These are phyloP conservation scores for Thinopyrum obtusiflorum DNA, from an alignment of 202 grass and related monocot genomes.

Conservation along the genomic window DNA sequence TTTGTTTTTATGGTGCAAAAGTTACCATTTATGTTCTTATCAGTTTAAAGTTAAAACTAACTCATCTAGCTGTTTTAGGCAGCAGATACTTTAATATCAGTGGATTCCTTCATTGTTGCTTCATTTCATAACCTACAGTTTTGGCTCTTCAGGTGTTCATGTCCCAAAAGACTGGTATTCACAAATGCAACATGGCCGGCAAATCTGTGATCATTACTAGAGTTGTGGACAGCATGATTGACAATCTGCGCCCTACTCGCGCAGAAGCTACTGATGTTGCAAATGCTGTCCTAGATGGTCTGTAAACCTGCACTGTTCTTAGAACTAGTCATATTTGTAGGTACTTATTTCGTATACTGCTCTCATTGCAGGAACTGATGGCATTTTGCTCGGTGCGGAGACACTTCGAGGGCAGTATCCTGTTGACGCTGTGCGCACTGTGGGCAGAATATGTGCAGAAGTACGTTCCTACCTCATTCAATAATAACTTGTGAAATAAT, in stretches of 20 bases:
- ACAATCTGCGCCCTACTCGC: slow-evolving; percentile 94
- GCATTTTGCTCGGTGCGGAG: slow-evolving; percentile 90
- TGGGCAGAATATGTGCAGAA: slow-evolving; percentile 86
- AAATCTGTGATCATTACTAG: slow-evolving; percentile 89
- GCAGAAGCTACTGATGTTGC: slow-evolving; percentile 98
- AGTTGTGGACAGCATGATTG: slow-evolving; percentile 97
- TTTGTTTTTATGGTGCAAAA: slow-evolving; percentile 22
- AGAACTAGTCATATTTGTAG: neutral
- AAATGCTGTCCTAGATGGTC: slow-evolving; percentile 97
- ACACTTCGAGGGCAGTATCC: slow-evolving; percentile 93
- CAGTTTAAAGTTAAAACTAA: neutral
- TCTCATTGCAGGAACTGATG: slow-evolving; percentile 84
- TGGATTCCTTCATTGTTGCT: neutral
- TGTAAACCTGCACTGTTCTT: slow-evolving; percentile 23
- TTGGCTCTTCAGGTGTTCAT: slow-evolving; percentile 70
- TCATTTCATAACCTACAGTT: slow-evolving; percentile 24
- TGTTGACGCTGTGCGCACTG: slow-evolving; percentile 85
- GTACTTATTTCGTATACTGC: slow-evolving; percentile 9
- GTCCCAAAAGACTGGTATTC: slow-evolving; percentile 80
- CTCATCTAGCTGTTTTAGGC: neutral
- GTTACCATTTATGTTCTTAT: neutral
- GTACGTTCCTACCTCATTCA: slow-evolving; percentile 50
- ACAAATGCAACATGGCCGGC: slow-evolving; percentile 83
- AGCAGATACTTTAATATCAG: neutral
- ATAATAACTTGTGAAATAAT: slow-evolving; percentile 14